Evolutionary conservation across 176 grass and related monocot species (phyloP), one percentile per base, ranked within the genome.

Genomic region (Cymbopogon citratus): DNA sequence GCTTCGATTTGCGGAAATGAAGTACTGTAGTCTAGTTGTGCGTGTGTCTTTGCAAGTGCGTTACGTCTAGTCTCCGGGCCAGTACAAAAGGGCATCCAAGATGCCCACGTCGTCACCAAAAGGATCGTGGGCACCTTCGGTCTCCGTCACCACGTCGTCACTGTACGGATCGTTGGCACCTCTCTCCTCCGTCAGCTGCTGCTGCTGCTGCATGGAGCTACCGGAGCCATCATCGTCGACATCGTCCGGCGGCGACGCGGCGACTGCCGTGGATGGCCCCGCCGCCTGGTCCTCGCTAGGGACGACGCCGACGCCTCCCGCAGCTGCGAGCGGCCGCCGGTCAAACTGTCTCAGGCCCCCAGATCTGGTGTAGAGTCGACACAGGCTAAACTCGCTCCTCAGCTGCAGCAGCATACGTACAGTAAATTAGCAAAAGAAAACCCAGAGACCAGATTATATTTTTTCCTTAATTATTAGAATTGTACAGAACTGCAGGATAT

Each of bases 311-410:
- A n/a, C 82, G 18, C 8, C 34, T 11, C 63, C 24, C 11, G 29
- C 57, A 8, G 35, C 74, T 15, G 74, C 85, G 45, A 70, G 52
- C 39, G 97, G 97, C 40, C 97, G 85, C 18, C 93, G 80, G 40
- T 99, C 97, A 66, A 95, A 99, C 21, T 90, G 87, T 52, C 91
- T 83, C 25, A 90, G 74, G 36, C 73, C 66, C 11, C 91, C 91
- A 7, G 91, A 93, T 70, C 12, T 78, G 40, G 90, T 92, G 68
- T 99, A 99, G 29, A 99, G 68, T 15, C 96, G 93, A 40, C 91
- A 99, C 87, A 99, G 73, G 77, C 96, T 99, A 79, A 99, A 95
- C 59, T 99, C 96, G 48, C 87, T 88, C 61, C 91, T 89, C 39
- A 83, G 29, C 94, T 97, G 71, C 71, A 94, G 62, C 14, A 16